Conservation (phyloP, 441 rosid genomes). For the Brassica hybrid region DNA sequence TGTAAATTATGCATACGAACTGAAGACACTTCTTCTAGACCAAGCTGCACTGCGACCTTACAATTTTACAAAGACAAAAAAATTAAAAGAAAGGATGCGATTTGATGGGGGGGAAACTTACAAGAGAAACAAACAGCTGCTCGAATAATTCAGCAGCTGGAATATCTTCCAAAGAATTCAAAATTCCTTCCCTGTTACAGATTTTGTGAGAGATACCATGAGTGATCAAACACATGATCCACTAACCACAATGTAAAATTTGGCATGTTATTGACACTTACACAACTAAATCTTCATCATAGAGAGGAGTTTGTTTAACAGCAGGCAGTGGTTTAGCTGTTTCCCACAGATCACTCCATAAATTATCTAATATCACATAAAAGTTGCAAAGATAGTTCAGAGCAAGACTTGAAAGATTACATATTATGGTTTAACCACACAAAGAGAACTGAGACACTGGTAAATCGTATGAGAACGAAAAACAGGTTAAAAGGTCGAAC, state of each 20-base stretch:
- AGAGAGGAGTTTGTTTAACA: constrained; percentile 84
- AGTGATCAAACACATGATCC: constrained; percentile 29
- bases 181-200: constrained; percentile 79
- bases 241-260: constrained; percentile 1
- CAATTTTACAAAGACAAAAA: not conserved
- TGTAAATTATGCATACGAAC: too few species aligned
- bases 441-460: not conserved
- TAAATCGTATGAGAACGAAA: not conserved
- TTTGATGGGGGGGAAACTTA: constrained; percentile 48
- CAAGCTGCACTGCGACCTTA: not conserved
- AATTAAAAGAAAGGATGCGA: not conserved
- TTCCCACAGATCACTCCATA: constrained; percentile 96
- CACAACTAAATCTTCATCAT: constrained; percentile 94
- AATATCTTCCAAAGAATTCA: constrained; percentile 75
- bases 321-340: constrained; percentile 89
- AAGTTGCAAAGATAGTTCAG: constrained; percentile 22
- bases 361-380: constrained; percentile 64
- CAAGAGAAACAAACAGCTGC: constrained; percentile 82
- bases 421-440: constrained; percentile 20
- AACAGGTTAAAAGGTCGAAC: constrained; percentile 45
- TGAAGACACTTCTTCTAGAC: constrained; percentile 1
- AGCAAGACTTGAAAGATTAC: not conserved
- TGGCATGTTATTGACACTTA: constrained; percentile 53
- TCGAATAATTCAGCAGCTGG: constrained; percentile 71
- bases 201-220: constrained; percentile 14